Base-by-base conservation (phyloP, 2,329 filamentous ascomycete species). In the Fusarium pseudonygamai region DNA sequence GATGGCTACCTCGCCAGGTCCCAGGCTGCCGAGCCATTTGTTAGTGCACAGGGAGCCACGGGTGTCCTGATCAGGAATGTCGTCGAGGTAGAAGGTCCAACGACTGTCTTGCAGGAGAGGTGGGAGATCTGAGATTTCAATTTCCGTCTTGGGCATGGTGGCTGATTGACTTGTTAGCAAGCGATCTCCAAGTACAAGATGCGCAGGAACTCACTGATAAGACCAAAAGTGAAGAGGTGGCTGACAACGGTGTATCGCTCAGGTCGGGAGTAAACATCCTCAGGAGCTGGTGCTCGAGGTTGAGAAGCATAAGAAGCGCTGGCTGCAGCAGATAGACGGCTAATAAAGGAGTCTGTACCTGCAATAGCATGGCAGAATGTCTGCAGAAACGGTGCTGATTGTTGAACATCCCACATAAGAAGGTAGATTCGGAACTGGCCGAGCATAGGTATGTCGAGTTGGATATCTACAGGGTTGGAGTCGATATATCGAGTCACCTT, bases 391-490 rank as follows among this genome's bases (percentile, higher is more conserved):
- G 83, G 82, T 60, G 83, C 83, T 7, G 87, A 86, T 37, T 85
- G 80, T 61, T 86, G 84, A 5, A 93, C 84, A 75, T 93, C 86
- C 77, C 88, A 89, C 69, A 90, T 88, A 68, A 95, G 87, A 68
- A 95, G 87, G 80, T 93, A 94, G 50, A 94, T 88, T 55, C 92
- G 88, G 84, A 95, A 95, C 78, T 95, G 93, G 32, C 93, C 91
- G 11, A 95, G 84, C 81, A 94, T 88, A 4, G 93, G 93, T 49
- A 95, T 93, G 77, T 95, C 93, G 11, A 94, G 88, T 79, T 95
- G 92, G 34, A 95, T 84, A 75, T 95, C 91, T 46, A 95, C 89
- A 0, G 93, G 93, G 76, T 95, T 95, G 7, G 92, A 91, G 80
- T 95, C 93, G 58, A 94, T 88, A 78, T 92, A 94, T 34, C 93